Conservation (phyloP, 805 yeast species). For the Suhomyces kilbournensis region DNA sequence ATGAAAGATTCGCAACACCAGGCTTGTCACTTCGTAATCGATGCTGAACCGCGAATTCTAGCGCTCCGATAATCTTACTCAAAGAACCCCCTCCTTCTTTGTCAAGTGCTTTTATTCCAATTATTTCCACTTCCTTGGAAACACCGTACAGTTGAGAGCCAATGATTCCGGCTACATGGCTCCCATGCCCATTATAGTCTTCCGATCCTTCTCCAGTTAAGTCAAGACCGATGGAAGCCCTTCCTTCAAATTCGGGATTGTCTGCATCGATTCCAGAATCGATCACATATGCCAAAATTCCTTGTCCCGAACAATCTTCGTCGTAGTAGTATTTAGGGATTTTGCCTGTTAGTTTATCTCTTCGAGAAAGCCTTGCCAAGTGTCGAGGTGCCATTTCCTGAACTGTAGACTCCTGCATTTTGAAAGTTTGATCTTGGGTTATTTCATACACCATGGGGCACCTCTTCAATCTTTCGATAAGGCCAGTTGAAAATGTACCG, state of each 20-base stretch:
- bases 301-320: slow-evolving; percentile 45
- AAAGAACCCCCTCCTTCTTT: slow-evolving; percentile 67
- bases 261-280: slow-evolving; percentile 76
- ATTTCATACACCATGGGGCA: slow-evolving; percentile 68
- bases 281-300: slow-evolving; percentile 70
- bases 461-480: slow-evolving; percentile 44
- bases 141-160: slow-evolving; percentile 82
- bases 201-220: slow-evolving; percentile 60
- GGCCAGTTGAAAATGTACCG: slow-evolving; percentile 53
- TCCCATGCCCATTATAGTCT: slow-evolving; percentile 85
- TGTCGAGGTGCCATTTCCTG: slow-evolving; percentile 60
- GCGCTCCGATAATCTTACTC: slow-evolving; percentile 60
- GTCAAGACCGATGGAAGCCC: slow-evolving; percentile 60
- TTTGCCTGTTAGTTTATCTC: slow-evolving; percentile 20
- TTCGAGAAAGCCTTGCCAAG: slow-evolving; percentile 60
- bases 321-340: slow-evolving; percentile 49
- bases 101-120: slow-evolving; percentile 76
- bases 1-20: slow-evolving; percentile 75
- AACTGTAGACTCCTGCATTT: slow-evolving; percentile 48
- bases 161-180: slow-evolving; percentile 88
- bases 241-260: slow-evolving; percentile 62
- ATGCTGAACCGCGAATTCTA: slow-evolving; percentile 68
- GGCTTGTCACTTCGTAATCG: slow-evolving; percentile 26
- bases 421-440: slow-evolving; percentile 61
- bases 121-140: slow-evolving; percentile 58